Conservation (phyloP, 495 filamentous ascomycete genomes). For the Annulohypoxylon moriforme region DNA sequence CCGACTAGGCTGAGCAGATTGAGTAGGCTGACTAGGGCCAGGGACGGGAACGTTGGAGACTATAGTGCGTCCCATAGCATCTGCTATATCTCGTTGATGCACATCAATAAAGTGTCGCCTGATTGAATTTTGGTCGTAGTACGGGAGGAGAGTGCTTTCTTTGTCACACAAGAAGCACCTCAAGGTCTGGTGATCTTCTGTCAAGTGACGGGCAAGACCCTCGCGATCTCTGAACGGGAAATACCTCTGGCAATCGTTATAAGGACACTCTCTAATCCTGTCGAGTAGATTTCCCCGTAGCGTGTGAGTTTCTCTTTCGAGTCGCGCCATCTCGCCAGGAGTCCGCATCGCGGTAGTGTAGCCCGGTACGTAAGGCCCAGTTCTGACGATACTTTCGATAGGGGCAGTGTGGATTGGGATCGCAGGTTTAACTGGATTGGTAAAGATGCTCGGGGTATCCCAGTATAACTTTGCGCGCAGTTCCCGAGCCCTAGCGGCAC, state of each 20-base stretch:
- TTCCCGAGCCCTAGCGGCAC: not conserved
- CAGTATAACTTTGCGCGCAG: conserved; percentile 39
- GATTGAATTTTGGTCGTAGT: conserved; percentile 37
- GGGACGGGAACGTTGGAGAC: not conserved
- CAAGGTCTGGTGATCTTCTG: conserved; percentile 40
- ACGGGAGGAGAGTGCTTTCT: conserved; percentile 26
- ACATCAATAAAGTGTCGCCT: conserved; percentile 46
- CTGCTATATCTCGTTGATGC: conserved; percentile 40
- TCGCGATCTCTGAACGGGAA: conserved; percentile 41
- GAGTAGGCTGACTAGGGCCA: too few relatives aligned
- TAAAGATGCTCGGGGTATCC: conserved; percentile 33
- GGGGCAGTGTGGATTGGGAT: conserved; percentile 52
- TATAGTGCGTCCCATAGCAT: not conserved
- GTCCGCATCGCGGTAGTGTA: conserved; percentile 54
- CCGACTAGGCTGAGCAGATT: too few relatives aligned
- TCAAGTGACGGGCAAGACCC: conserved; percentile 39
- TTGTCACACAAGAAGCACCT: conserved; percentile 45
- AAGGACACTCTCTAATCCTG: conserved; percentile 51
- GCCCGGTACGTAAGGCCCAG: conserved; percentile 47
- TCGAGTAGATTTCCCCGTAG: conserved; percentile 51
- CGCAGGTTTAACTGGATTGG: conserved; percentile 45
- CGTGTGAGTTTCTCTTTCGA: conserved; percentile 48
- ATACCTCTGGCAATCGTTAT: conserved; percentile 43
- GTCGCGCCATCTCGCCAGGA: conserved; percentile 51
- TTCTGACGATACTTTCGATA: conserved; percentile 50